phyloP scores from a whole-genome alignment of 345 rosid species.

The Eucalyptus melliodora region DNA sequence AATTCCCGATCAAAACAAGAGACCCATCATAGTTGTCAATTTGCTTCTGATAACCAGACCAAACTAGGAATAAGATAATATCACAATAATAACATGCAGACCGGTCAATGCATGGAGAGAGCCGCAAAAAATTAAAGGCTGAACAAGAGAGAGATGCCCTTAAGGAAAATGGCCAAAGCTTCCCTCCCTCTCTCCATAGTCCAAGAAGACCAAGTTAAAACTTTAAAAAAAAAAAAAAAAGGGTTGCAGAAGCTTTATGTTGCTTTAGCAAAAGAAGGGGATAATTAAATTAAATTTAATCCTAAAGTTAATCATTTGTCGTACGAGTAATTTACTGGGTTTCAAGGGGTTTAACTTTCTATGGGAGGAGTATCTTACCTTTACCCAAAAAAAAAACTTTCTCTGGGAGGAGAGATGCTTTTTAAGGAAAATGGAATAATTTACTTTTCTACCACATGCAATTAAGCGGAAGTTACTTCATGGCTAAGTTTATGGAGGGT shows the following conservation, averaged over 20 bases:
- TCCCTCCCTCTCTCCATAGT: neutral
- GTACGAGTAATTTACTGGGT: neutral
- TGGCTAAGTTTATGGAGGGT: neutral
- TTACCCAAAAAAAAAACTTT: too few relatives aligned
- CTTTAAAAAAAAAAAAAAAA: too few relatives aligned
- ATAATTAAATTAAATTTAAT: too few relatives aligned
- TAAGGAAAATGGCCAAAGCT: neutral
- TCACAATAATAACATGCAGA: neutral
- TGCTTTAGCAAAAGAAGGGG: neutral
- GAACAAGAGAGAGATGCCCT: neutral
- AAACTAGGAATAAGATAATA: neutral
- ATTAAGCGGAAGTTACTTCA: neutral
- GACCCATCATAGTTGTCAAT: neutral
- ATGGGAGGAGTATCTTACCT: too few relatives aligned
- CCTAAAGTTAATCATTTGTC: neutral
- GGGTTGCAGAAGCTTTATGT: neutral
- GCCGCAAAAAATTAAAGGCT: accelerated
- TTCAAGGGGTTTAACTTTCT: neutral
- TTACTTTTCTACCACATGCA: neutral
- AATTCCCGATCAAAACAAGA: neutral
- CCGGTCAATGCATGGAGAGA: neutral
- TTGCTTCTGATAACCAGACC: neutral
- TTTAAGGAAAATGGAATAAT: neutral
- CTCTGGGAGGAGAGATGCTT: neutral
- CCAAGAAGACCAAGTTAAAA: neutral